Evolutionary conservation across 768 basidiomycete species (phyloP).

Genomic region (Sistotremastrum niveocremeum): DNA sequence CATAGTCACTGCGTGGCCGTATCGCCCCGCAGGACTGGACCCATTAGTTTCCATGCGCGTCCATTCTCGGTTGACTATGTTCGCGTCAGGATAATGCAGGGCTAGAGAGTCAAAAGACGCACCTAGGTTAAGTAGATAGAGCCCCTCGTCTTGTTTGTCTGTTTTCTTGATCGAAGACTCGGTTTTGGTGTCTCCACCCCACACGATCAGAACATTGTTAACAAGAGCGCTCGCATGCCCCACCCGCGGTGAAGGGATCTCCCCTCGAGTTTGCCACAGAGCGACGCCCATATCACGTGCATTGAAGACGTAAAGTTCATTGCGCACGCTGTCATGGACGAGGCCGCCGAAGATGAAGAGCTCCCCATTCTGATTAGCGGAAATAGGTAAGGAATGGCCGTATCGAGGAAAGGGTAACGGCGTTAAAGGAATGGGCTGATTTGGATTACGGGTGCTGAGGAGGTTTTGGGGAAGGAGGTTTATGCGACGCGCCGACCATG

Average conservation of each 20-base stretch:
- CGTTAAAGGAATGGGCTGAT: constrained; percentile 53
- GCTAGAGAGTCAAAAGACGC: constrained; percentile 19
- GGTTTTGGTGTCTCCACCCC: constrained; percentile 96
- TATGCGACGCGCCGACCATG: constrained; percentile 73
- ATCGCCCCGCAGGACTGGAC: constrained; percentile 72
- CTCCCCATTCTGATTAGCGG: constrained; percentile 68
- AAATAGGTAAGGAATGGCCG: constrained; percentile 81
- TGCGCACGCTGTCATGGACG: constrained; percentile 76
- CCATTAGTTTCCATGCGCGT: constrained; percentile 72
- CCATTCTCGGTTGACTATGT: constrained; percentile 85
- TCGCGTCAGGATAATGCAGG: not conserved
- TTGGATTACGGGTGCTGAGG: constrained; percentile 49
- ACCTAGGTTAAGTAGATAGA: constrained; percentile 94
- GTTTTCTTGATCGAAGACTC: constrained; percentile 42
- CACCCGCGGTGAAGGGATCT: constrained; percentile 80
- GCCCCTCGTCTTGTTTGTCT: constrained; percentile 80
- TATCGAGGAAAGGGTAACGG: constrained; percentile 93
- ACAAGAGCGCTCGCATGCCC: constrained; percentile 95
- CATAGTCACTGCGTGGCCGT: constrained; percentile 95
- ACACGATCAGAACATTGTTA: constrained; percentile 89
- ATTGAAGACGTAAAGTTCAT: constrained; percentile 89
- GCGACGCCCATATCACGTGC: constrained; percentile 67
- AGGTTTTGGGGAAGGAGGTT: constrained; percentile 52
- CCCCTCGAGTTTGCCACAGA: constrained; percentile 77
- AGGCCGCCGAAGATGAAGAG: constrained; percentile 96